Evolutionary conservation across 2,329 filamentous ascomycete genomes (phyloP).

Genomic region (Cytospora piceae): DNA sequence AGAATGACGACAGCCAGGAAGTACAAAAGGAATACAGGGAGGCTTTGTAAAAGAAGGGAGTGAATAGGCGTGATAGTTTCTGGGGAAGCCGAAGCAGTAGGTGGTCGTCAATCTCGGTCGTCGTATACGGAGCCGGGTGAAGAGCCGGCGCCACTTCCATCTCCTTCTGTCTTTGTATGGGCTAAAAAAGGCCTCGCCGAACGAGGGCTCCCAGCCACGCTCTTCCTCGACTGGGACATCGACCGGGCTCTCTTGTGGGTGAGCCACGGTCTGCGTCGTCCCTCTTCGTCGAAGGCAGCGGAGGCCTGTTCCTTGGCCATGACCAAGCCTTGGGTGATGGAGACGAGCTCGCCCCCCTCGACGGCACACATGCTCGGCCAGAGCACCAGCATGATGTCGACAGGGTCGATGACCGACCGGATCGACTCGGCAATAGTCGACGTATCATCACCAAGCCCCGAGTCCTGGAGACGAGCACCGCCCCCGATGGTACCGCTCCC

Average conservation of each 20-base stretch:
- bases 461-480: not conserved
- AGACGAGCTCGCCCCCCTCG: slow-evolving; percentile 40
- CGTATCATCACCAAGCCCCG: slow-evolving; percentile 25
- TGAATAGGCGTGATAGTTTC: not conserved
- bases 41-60: not conserved
- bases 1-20: slow-evolving; percentile 1
- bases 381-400: slow-evolving; percentile 41
- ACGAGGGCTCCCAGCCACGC: not conserved
- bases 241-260: slow-evolving; percentile 26
- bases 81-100: slow-evolving; percentile 6
- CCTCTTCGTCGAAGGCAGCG: slow-evolving; percentile 37
- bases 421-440: slow-evolving; percentile 15
- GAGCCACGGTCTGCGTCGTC: slow-evolving; percentile 23
- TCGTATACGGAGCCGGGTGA: slow-evolving; percentile 2
- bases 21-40: not conserved
- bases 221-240: slow-evolving; percentile 19
- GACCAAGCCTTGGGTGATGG: slow-evolving; percentile 42
- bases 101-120: slow-evolving; percentile 6
- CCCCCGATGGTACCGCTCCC: slow-evolving; percentile 11
- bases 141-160: not conserved
- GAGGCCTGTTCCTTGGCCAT: slow-evolving; percentile 42
- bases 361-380: slow-evolving; percentile 43
- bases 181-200: slow-evolving; percentile 41
- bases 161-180: not conserved
- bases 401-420: slow-evolving; percentile 36